Evolutionary conservation across 2,329 filamentous ascomycete genomes (phyloP), one percentile per base, ranked within the genome.

Genomic region (Colletotrichum eremochloae): DNA sequence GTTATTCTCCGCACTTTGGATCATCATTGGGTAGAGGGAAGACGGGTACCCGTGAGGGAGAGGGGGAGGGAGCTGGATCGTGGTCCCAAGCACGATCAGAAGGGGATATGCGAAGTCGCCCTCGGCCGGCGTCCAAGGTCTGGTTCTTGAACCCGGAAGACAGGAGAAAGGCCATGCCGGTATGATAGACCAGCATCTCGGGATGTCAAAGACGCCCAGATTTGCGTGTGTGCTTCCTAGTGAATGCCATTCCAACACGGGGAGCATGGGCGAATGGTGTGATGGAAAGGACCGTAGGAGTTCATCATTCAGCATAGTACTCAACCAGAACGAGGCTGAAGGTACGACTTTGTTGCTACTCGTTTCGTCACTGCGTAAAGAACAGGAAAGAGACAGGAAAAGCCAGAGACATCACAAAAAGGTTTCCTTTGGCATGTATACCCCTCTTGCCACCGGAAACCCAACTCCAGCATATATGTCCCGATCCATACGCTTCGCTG

Each of bases 331-430:
- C 40, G 29, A 11, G 40, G 24, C 18, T 24, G 5, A 64, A 42
- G 38, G 50, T 64, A 56, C 62, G 38, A 56, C 38, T 56, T 57
- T 44, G 62, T 53, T 64, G 36, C 11, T 46, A 44, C 62, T 64
- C 57, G 50, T 72, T 72, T 70, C 66, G 56, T 72, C 60, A 65
- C 53, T 69, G 60, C 61, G 61, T 70, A 70, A 55, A 56, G 40
- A 72, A 33, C 55, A 31, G 24, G 29, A 64, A 38, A 33, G 12
- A 64, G 40, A 36, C 31, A 38, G 24, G 20, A 50, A 57, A 64
- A 56, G 24, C 29, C 29, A 18, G 53, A 63, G 52, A 18, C 68
- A 38, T 60, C 67, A 38, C 38, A 31, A 48, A 42, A 42, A 36
- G 2, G 64, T 7, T 64, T 18, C 50, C 62, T 40, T 63, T 52